These are phyloP conservation scores for Colletotrichum plurivorum DNA, from an alignment of 2,329 filamentous ascomycete species.

Conservation along the genomic window DNA sequence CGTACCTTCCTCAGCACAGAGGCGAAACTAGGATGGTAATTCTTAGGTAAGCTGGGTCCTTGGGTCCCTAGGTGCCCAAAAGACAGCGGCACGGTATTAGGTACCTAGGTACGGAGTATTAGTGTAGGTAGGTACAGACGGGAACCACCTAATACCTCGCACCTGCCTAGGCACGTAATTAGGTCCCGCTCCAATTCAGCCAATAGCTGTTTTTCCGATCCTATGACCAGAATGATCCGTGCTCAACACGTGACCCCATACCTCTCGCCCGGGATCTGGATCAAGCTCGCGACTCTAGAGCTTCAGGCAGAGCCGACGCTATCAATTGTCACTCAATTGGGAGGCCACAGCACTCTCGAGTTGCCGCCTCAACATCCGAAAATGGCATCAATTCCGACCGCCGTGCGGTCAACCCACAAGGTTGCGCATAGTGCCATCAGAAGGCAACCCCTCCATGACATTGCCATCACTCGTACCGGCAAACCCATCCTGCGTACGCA, in stretches of 20 bases:
- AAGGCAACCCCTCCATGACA: slow-evolving; percentile 78
- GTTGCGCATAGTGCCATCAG: slow-evolving; percentile 62
- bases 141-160: not conserved
- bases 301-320: slow-evolving; percentile 20
- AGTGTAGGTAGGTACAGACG: no score
- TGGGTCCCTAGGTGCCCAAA: no score
- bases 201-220: slow-evolving; percentile 38
- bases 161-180: not conserved
- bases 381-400: slow-evolving; percentile 71
- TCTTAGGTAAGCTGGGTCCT: no score
- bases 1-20: not conserved
- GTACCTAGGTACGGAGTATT: slow-evolving; percentile 13
- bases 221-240: slow-evolving; percentile 28
- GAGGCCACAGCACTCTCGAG: slow-evolving; percentile 32
- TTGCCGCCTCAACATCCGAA: slow-evolving; percentile 24
- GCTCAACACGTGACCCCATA: slow-evolving; percentile 35
- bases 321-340: slow-evolving; percentile 43
- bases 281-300: slow-evolving; percentile 37
- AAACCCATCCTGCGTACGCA: slow-evolving; percentile 92
- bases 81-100: not conserved
- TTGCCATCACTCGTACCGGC: slow-evolving; percentile 94
- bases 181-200: not conserved
- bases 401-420: slow-evolving; percentile 67
- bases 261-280: slow-evolving; percentile 22
- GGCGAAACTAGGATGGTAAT: no score